phyloP scores from a whole-genome alignment of 2,329 filamentous ascomycete genomes.

The Pseudocercospora crystallina region DNA sequence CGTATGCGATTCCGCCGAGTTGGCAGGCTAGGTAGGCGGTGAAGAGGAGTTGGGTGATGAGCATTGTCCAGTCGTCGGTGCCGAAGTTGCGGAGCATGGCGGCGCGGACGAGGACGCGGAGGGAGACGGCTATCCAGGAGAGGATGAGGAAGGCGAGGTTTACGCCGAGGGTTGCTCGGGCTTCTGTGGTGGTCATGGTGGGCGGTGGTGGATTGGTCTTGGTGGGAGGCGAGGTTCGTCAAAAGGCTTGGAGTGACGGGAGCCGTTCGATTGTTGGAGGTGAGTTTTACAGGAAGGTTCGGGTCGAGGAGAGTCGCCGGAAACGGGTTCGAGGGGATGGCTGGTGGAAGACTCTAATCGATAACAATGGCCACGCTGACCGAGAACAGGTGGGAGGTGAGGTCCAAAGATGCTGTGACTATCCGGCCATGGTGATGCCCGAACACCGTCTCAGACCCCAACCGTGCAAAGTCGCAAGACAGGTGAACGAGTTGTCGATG shows the following conservation, averaged over 20 bases:
- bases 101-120: conserved; percentile 41
- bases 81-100: conserved; percentile 40
- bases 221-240: too few relatives aligned
- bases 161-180: conserved; percentile 19
- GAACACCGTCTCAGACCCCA: too few relatives aligned
- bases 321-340: neutral
- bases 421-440: too few relatives aligned
- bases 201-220: neutral
- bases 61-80: conserved; percentile 44
- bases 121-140: conserved; percentile 38
- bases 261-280: too few relatives aligned
- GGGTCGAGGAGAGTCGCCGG: neutral
- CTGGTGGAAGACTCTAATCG: too few relatives aligned
- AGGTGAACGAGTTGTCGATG: too few relatives aligned
- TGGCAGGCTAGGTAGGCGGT: conserved; percentile 43
- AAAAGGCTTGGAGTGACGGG: too few relatives aligned
- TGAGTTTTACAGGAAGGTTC: neutral
- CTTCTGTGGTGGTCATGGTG: conserved; percentile 12
- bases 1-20: conserved; percentile 40
- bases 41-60: conserved; percentile 40
- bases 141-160: conserved; percentile 39
- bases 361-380: too few relatives aligned
- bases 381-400: too few relatives aligned
- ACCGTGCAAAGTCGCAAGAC: too few relatives aligned
- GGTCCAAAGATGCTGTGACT: too few relatives aligned